Evolutionary conservation across 495 filamentous ascomycete species (phyloP), one percentile per base, ranked within the genome.

Genomic region (Penicillium egyptiacum): DNA sequence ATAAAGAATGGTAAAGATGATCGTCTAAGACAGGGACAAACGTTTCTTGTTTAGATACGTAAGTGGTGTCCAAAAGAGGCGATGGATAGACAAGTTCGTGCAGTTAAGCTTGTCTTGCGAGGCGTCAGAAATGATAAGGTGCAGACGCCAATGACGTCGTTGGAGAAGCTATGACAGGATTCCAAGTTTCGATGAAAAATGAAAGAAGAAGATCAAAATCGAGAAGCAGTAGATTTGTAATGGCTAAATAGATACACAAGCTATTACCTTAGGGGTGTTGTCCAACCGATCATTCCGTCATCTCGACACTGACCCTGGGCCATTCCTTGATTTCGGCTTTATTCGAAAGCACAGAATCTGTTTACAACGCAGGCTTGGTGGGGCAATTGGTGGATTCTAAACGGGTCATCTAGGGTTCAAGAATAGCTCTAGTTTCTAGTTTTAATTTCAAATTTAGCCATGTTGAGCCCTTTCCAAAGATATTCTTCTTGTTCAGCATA

Each of bases 281-380:
- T n/a, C 12, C 35, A 33, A 42, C 17, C n/a, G 40, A 31, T 45
- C 52, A 56, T 56, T 56, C 33, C 54, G 54, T 56, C 54, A 56
- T 56, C 4, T 31, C n/a, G 11, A 42, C 23, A 22, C 33, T 16
- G 51, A 40, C 35, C 35, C 9, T 10, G 5, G 50, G 19, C 23
- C n/a, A 22, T 56, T 56, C 54, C 54, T 56, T 56, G 54, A 41
- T 56, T 50, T 50, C 10, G 2, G 26, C 1, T 41, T 17, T 41
- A 25, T 30, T 52, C 23, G 28, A 46, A 46, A 30, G 42, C 17
- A 46, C 42, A 44, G 17, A 37, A 17, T 37, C 30, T 53, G 4
- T 39, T 8, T 6, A 39, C n/a, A 17, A 9, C 2, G 6, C 4
- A 14, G 42, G 6, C 10, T 14, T 31, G 2, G 7, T n/a, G 33